Conservation (phyloP, 768 basidiomycete species). For the Tricholoma saponaceum region DNA sequence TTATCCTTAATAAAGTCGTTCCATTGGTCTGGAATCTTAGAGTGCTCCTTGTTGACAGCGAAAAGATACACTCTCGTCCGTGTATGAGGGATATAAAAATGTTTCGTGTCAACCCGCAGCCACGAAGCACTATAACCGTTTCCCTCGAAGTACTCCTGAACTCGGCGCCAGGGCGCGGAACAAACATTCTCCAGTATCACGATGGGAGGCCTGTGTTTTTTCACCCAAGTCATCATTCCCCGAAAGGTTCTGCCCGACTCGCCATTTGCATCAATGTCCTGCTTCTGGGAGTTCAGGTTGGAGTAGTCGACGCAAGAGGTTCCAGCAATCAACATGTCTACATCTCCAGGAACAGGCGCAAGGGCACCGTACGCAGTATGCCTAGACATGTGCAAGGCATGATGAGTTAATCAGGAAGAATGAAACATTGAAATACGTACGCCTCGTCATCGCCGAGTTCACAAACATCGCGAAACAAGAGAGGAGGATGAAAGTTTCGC, state of each 20-base stretch:
- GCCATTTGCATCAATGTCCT: constrained; percentile 83
- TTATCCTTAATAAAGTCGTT: constrained; percentile 51
- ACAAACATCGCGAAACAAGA: constrained; percentile 91
- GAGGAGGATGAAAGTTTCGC: constrained; percentile 88
- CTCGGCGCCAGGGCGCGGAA: constrained; percentile 79
- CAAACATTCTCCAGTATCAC: constrained; percentile 96
- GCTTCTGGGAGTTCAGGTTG: constrained; percentile 90
- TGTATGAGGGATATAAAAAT: constrained; percentile 93
- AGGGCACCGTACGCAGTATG: constrained; percentile 90
- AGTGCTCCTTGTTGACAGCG: constrained; percentile 64
- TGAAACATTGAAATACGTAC: constrained; percentile 38
- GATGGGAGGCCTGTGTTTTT: constrained; percentile 80
- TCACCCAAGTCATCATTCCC: constrained; percentile 94
- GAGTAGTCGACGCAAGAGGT: constrained; percentile 98
- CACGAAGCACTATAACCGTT: constrained; percentile 72
- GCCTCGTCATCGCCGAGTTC: constrained; percentile 79
- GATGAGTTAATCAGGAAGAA: not conserved
- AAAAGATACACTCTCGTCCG: constrained; percentile 86
- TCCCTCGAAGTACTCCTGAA: constrained; percentile 71
- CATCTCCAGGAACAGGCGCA: constrained; percentile 83
- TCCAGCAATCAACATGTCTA: constrained; percentile 88
- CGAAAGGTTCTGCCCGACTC: constrained; percentile 93
- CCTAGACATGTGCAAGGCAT: constrained; percentile 33
- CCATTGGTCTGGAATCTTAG: constrained; percentile 68
- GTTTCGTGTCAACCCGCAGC: constrained; percentile 76